Conservation (phyloP, 345 rosid species). For the rapeseed (Brassica napus) region DNA sequence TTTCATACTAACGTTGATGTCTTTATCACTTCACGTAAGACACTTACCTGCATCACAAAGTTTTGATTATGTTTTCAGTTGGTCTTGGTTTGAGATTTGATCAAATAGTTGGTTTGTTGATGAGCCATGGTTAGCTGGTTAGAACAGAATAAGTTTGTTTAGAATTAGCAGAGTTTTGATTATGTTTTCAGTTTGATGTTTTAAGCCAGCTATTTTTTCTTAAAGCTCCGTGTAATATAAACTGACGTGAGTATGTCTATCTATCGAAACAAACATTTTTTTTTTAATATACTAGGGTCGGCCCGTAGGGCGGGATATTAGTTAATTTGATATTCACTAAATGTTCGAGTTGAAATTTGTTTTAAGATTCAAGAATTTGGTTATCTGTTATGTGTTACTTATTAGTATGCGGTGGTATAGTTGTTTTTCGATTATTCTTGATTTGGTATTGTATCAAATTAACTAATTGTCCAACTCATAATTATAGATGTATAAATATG, state of each 20-base stretch:
- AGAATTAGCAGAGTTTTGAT: no score
- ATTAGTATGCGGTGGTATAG: no score
- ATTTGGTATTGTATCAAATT: no score
- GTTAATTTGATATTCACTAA: no score
- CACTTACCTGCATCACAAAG: background rate
- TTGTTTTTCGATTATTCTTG: no score
- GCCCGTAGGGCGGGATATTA: no score
- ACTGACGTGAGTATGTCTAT: background rate
- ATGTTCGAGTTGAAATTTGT: no score
- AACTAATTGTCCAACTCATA: no score
- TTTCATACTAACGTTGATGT: constrained; percentile 18
- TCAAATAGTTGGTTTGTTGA: background rate
- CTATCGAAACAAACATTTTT: background rate
- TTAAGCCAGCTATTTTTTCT: background rate
- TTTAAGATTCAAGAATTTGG: no score
- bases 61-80: background rate
- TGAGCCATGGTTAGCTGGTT: constrained; percentile 1
- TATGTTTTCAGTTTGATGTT: background rate
- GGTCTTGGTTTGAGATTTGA: background rate
- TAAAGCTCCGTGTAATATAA: background rate
- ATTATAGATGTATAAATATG: no score
- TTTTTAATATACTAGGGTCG: no score
- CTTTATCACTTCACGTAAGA: background rate
- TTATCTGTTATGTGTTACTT: no score
- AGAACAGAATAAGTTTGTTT: background rate